A percentile compares a stretch with the other conserved stretches of the same genome.
Conservation (phyloP, 257 asterid species). For the Scutellaria galericulata region DNA sequence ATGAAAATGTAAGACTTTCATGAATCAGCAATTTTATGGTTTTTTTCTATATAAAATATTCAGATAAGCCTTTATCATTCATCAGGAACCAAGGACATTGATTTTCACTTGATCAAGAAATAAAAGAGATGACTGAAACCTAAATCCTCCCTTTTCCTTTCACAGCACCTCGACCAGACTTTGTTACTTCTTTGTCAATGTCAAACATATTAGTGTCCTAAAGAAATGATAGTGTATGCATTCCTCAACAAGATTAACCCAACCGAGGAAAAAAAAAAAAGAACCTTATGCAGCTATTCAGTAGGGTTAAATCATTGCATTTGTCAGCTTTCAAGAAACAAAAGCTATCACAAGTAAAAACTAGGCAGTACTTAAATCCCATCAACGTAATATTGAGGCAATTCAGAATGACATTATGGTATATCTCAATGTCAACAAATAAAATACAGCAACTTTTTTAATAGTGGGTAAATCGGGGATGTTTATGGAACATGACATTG, state of each 20-base stretch:
- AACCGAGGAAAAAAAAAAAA: too few relatives aligned
- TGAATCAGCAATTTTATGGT: not conserved
- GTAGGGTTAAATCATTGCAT: not conserved
- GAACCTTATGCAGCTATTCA: not conserved
- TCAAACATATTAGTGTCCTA: not conserved
- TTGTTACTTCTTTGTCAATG: not conserved
- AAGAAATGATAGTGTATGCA: not conserved
- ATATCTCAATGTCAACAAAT: not conserved
- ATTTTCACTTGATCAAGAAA: not conserved
- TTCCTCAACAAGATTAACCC: constrained; percentile 11
- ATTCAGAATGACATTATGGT: not conserved
- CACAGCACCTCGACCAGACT: not conserved
- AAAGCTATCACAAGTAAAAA: not conserved
- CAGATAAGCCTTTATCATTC: not conserved
- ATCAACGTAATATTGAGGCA: not conserved
- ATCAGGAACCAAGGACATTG: not conserved
- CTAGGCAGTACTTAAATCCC: not conserved
- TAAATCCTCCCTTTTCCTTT: not conserved
- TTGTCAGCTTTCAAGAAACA: not conserved
- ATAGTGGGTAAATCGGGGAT: not conserved
- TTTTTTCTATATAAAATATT: not conserved
- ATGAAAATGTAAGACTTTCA: not conserved
- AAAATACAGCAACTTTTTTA: not conserved
- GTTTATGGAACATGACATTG: not conserved
- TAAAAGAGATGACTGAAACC: not conserved